Evolutionary conservation across 768 basidiomycete species (phyloP).

Genomic region (Stropharia rugosoannulata): DNA sequence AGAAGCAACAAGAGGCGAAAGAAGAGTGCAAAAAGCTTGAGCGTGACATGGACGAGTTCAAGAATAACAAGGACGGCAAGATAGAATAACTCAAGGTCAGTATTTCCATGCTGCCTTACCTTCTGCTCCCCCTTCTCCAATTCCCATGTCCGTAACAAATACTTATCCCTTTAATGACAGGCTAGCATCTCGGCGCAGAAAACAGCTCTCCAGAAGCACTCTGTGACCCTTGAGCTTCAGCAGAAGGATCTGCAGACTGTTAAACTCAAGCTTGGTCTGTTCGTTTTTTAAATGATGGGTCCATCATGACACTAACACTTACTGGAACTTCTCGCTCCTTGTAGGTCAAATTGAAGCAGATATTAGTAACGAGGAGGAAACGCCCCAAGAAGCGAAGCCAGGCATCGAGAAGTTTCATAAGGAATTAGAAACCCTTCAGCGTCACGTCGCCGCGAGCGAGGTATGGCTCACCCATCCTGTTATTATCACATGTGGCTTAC

Average conservation of each 20-base stretch:
- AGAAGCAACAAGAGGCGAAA: constrained; percentile 48
- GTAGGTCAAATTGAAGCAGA: constrained; percentile 83
- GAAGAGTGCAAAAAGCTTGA: constrained; percentile 85
- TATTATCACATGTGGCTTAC: background rate
- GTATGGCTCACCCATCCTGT: constrained; percentile 26
- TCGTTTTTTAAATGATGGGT: background rate
- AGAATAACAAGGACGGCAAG: constrained; percentile 98
- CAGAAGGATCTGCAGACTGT: constrained; percentile 92
- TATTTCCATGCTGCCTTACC: background rate
- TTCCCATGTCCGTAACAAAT: background rate
- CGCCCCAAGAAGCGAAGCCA: constrained; percentile 37
- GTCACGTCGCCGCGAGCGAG: constrained; percentile 45
- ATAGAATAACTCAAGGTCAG: constrained; percentile 88
- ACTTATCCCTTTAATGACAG: constrained; percentile 32
- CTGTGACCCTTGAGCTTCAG: constrained; percentile 76
- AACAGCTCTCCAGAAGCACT: constrained; percentile 75
- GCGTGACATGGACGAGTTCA: constrained; percentile 97
- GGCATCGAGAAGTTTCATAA: constrained; percentile 54
- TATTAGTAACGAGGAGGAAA: constrained; percentile 49
- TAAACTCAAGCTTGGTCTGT: constrained; percentile 80
- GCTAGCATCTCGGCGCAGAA: constrained; percentile 81
- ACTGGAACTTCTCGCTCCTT: background rate
- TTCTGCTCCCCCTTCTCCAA: background rate
- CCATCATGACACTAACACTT: background rate
- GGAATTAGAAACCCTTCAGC: constrained; percentile 61